These are phyloP conservation scores for Boletellus ananas DNA, from an alignment of 768 basidiomycete genomes.

Conservation along the genomic window DNA sequence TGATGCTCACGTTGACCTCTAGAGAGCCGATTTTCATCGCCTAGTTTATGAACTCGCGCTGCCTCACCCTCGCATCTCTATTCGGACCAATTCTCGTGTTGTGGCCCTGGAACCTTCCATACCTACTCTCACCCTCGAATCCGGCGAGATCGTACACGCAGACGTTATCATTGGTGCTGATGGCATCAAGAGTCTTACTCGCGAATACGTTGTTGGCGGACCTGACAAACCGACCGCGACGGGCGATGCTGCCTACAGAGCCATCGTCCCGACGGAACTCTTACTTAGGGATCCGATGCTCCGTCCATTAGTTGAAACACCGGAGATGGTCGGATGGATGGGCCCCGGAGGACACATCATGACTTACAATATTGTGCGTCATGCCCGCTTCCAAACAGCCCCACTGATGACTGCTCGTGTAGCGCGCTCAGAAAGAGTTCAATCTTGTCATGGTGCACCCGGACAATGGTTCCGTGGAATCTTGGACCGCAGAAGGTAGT, in stretches of 20 bases:
- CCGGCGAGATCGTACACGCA: slow-evolving; percentile 40
- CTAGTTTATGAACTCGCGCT: slow-evolving; percentile 35
- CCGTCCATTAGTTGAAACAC: slow-evolving; percentile 43
- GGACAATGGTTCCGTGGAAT: slow-evolving; percentile 38
- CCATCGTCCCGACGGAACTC: slow-evolving; percentile 42
- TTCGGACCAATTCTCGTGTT: slow-evolving; percentile 37
- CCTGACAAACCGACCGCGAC: slow-evolving; percentile 47
- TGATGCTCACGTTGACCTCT: background rate
- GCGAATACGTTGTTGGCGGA: slow-evolving; percentile 47
- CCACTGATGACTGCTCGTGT: background rate
- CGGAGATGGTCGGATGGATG: slow-evolving; percentile 59
- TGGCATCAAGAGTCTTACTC: slow-evolving; percentile 50
- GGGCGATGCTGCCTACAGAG: slow-evolving; percentile 62
- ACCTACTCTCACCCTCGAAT: slow-evolving; percentile 37
- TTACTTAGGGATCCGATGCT: slow-evolving; percentile 53
- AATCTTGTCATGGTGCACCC: slow-evolving; percentile 46
- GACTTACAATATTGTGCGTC: slow-evolving; percentile 42
- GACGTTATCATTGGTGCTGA: slow-evolving; percentile 51
- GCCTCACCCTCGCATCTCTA: slow-evolving; percentile 32
- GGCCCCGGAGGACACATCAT: slow-evolving; percentile 47
- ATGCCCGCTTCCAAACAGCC: background rate
- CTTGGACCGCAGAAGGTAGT: slow-evolving; percentile 42
- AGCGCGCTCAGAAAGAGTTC: slow-evolving; percentile 39
- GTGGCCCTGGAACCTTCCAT: slow-evolving; percentile 31
- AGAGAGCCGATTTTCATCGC: slow-evolving; percentile 47